phyloP scores from a whole-genome alignment of 352 stramenopile species.

The Plasmopara muralis region DNA sequence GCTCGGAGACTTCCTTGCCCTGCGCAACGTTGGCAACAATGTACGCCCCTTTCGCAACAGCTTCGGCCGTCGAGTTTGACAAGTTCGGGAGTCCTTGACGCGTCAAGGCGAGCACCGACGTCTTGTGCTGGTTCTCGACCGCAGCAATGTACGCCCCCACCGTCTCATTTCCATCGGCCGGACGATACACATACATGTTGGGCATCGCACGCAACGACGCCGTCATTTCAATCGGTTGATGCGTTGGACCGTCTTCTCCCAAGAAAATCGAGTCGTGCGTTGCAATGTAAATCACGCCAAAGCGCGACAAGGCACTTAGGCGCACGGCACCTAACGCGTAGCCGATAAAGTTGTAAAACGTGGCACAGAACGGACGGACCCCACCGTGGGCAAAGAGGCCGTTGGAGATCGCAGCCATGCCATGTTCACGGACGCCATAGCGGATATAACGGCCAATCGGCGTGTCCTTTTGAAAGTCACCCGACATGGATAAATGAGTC shows the following conservation, averaged over 20 bases:
- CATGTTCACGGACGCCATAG: slow-evolving; percentile 98
- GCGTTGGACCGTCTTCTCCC: slow-evolving; percentile 98
- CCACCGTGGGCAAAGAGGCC: slow-evolving; percentile 97
- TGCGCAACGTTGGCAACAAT: slow-evolving; percentile 75
- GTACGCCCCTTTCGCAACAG: slow-evolving; percentile 89
- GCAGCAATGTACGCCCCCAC: slow-evolving; percentile 91
- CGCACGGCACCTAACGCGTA: slow-evolving; percentile 95
- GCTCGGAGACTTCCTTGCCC: slow-evolving; percentile 60
- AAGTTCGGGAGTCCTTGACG: slow-evolving; percentile 90
- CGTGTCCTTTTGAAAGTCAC: slow-evolving; percentile 97
- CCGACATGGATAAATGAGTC: slow-evolving; percentile 92
- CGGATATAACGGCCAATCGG: slow-evolving; percentile 95
- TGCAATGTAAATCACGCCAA: slow-evolving; percentile 97
- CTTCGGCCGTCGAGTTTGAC: slow-evolving; percentile 82
- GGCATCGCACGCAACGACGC: slow-evolving; percentile 94
- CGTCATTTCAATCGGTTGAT: slow-evolving; percentile 99
- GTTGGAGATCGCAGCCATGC: slow-evolving; percentile 98
- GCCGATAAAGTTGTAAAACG: slow-evolving; percentile 99
- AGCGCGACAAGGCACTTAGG: slow-evolving; percentile 91
- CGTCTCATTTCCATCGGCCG: slow-evolving; percentile 98
- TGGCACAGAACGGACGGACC: slow-evolving; percentile 96
- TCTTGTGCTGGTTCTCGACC: slow-evolving; percentile 77
- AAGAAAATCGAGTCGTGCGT: slow-evolving; percentile 99
- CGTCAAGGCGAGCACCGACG: slow-evolving; percentile 92
- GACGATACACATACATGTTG: slow-evolving; percentile 97